Base-by-base conservation (phyloP, 441 rosid genomes). In the Mallotus japonicus region DNA sequence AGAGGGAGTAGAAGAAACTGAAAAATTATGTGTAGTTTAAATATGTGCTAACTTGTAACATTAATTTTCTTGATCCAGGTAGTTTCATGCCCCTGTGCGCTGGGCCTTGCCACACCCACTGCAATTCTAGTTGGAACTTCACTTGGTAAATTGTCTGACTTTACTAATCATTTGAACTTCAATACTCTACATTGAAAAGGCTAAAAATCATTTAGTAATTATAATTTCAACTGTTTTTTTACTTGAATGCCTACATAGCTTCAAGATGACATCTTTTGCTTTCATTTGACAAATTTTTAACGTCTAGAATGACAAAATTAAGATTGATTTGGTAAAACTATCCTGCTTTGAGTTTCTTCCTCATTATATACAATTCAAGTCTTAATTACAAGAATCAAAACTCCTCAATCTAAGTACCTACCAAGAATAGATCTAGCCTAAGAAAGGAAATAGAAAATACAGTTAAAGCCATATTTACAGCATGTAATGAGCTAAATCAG, bases 61-160 rank as follows among this genome's bases (percentile, higher is more conserved):
- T 64, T 58, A 20, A 42, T 72, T 24, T 77, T 64, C 56, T 77
- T 67, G 44, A 44, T 70, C 71, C 90, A 95, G 98, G 98, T 92
- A 70, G 99, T 92, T 73, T 95, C 96, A 28, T 95, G 99, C 79
- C 98, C 99, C 40, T 90, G 97, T 78, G 98, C 98, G 50, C 83
- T 92, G 81, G 97, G 97, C 69, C 98, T 92, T 69, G 98, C 99
- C 73, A 91, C 99, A 58, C 98, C 99, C 58, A 92, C 99, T 8
- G 99, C 99, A 74, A 92, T 95, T 83, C 79, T 95, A 71, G 93
- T 95, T 65, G 99, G 99, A 88, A 95, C 98, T 47, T 95, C 93
- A 67, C 97, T 90, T 77, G 97, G 97, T 95, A 91, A 49, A 69
- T 49, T 70, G 67, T 76, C 70, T 58, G 47, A 69, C 76, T 65